phyloP scores from a whole-genome alignment of 768 basidiomycete species.

The Boletellus emodensis region DNA sequence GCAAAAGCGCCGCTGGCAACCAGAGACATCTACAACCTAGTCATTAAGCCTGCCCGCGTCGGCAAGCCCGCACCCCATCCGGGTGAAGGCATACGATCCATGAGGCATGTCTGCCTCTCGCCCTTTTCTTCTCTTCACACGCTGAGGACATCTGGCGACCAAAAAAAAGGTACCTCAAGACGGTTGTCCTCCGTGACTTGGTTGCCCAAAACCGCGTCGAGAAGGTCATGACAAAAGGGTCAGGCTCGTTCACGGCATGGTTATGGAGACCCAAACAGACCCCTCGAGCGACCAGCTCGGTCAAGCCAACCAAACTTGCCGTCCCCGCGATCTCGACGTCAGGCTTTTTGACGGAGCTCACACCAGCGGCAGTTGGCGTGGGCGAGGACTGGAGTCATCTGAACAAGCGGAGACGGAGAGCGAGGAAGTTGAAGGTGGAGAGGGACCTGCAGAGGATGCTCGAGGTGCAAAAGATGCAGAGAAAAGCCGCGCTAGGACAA shows the following conservation, averaged over 20 bases:
- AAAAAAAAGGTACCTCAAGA: slow-evolving; percentile 50
- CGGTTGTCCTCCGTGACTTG: slow-evolving; percentile 45
- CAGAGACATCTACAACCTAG: slow-evolving; percentile 26
- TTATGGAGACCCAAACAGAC: slow-evolving; percentile 33
- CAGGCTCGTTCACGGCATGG: slow-evolving; percentile 36
- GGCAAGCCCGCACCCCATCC: slow-evolving; percentile 35
- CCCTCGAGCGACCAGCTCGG: not conserved
- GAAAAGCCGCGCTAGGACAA: not conserved
- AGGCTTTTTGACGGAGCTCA: slow-evolving; percentile 3
- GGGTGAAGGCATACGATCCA: slow-evolving; percentile 51
- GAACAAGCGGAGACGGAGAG: slow-evolving; percentile 49
- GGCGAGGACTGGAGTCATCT: slow-evolving; percentile 52
- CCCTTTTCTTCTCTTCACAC: not conserved
- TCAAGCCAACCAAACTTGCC: not conserved
- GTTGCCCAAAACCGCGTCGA: slow-evolving; percentile 39
- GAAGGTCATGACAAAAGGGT: slow-evolving; percentile 33
- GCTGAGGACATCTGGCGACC: not conserved
- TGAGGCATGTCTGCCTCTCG: slow-evolving; percentile 36
- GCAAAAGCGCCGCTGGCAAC: slow-evolving; percentile 24
- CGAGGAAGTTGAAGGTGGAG: slow-evolving; percentile 43
- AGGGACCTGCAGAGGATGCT: slow-evolving; percentile 40
- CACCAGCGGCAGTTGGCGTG: slow-evolving; percentile 29
- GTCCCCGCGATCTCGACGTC: not conserved
- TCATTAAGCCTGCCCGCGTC: slow-evolving; percentile 10
- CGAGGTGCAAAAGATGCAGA: slow-evolving; percentile 29